phyloP scores from a whole-genome alignment of 352 stramenopile species.

The Globisporangium echinulatum region DNA sequence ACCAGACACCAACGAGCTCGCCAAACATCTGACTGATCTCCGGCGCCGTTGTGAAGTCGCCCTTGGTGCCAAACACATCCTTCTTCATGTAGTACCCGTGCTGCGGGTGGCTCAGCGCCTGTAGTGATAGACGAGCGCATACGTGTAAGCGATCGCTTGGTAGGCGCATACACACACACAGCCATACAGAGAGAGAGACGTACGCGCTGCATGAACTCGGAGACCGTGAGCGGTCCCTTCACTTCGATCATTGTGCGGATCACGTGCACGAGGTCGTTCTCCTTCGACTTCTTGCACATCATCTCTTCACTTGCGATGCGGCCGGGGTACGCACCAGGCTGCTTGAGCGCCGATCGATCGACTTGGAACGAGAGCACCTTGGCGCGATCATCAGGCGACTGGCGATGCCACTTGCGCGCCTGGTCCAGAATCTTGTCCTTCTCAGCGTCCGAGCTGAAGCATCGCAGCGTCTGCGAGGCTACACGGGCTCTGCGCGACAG shows the following conservation, averaged over 20 bases:
- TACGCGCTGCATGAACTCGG: constrained; percentile 91
- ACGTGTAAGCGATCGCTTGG: too few relatives aligned
- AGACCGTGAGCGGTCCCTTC: constrained; percentile 89
- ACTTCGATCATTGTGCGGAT: constrained; percentile 91
- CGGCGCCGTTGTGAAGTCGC: constrained; percentile 92
- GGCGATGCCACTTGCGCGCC: constrained; percentile 53
- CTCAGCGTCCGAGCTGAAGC: constrained; percentile 15
- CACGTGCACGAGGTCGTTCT: constrained; percentile 69
- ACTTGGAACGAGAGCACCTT: constrained; percentile 59
- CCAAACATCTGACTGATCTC: constrained; percentile 94
- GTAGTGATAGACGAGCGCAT: background rate
- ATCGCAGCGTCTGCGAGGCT: background rate
- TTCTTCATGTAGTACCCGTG: constrained; percentile 96
- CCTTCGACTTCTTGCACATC: constrained; percentile 37
- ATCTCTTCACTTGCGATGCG: constrained; percentile 21
- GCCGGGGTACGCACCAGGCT: constrained; percentile 21
- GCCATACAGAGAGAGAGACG: background rate
- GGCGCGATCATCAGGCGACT: constrained; percentile 36
- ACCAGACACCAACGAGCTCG: constrained; percentile 90
- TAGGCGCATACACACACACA: too few relatives aligned
- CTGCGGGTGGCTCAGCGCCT: constrained; percentile 85
- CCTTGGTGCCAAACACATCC: constrained; percentile 86
- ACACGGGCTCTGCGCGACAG: background rate
- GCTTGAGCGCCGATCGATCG: constrained; percentile 72
- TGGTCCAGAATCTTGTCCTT: constrained; percentile 27